Percentiles rank a stretch among this genome's conserved stretches.
These are phyloP conservation scores for Saturnispora sanitii DNA, from an alignment of 805 yeast genomes.

Conservation along the genomic window DNA sequence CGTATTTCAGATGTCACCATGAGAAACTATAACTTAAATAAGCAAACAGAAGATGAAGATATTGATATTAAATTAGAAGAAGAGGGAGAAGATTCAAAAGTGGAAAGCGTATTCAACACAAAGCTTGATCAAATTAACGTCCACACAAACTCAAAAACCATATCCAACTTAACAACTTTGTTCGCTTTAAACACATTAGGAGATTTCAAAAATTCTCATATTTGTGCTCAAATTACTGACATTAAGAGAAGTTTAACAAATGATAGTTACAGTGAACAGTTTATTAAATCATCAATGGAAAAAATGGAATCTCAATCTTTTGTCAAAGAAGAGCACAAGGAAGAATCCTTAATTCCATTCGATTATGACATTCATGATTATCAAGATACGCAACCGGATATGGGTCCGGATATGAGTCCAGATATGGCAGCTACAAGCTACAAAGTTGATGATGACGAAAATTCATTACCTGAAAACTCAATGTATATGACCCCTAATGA, in stretches of 20 bases:
- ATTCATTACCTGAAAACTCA: neutral
- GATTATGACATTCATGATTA: constrained; percentile 11
- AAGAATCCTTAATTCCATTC: no score
- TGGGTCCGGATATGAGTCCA: no score
- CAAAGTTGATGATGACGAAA: constrained; percentile 3
- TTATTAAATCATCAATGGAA: constrained; percentile 6
- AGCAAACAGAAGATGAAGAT: neutral
- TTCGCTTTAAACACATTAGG: neutral
- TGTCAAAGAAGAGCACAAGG: no score
- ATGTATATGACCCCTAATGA: no score
- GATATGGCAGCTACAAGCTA: neutral
- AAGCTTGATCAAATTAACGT: neutral
- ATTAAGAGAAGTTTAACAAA: constrained; percentile 7
- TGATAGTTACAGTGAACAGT: constrained; percentile 6
- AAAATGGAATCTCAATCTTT: constrained; percentile 2
- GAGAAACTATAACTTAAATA: no score
- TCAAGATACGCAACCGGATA: neutral
- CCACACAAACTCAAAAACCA: neutral
- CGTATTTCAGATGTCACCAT: constrained; percentile 51
- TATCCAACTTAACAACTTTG: constrained; percentile 1
- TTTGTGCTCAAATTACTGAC: constrained; percentile 9
- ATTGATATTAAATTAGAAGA: neutral
- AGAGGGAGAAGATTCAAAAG: neutral
- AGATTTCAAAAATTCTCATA: neutral
- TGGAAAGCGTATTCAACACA: no score